Evolutionary conservation across 2,329 filamentous ascomycete genomes (phyloP), one percentile per base, ranked within the genome.

Genomic region (Trichophyton rubrum): DNA sequence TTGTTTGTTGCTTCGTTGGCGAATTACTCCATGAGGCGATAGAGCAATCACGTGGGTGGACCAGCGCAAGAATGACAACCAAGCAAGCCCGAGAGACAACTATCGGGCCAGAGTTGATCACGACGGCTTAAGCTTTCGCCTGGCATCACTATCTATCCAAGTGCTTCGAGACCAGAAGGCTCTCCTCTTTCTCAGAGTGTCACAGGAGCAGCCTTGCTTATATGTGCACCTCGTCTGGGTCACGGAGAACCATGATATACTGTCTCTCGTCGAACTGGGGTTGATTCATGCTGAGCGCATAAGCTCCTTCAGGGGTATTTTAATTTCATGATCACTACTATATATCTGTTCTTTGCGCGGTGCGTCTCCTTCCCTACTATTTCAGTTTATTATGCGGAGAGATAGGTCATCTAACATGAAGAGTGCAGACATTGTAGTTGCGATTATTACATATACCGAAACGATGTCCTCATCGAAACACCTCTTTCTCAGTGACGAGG

Each of bases 401-500:
- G 27, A 30, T 30, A 30, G 8, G 40, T 11, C 20, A 9, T 38
- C 51, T 55, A 35, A 55, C 51, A 27, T 1, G 8, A 3, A 22
- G n/a, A n/a, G 6, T 30, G 27, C 51, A 55, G 27, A 27, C 11
- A 53, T 4, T 53, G 22, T n/a, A 27, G 47, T 15, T 7, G 20
- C 15, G 43, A 11, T 3, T 20, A 20, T 27, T 33, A 55, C 33
- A 2, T 35, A 35, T 27, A 20, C 30, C 13, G 51, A 64, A 63
- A 69, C 53, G 47, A 78, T 78, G 75, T 65, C 69, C 59, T 66
- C 70, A 56, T 64, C 72, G 71, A 76, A 69, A 66, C 71, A 71
- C 27, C 40, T 61, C 1, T 63, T 80, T 64, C 70, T 75, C 24
- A 77, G 74, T 61, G 83, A 86, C 68, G 82, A 84, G 72, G 82